Base-by-base conservation (phyloP, 495 filamentous ascomycete species). In the Penicillium flavigenum region DNA sequence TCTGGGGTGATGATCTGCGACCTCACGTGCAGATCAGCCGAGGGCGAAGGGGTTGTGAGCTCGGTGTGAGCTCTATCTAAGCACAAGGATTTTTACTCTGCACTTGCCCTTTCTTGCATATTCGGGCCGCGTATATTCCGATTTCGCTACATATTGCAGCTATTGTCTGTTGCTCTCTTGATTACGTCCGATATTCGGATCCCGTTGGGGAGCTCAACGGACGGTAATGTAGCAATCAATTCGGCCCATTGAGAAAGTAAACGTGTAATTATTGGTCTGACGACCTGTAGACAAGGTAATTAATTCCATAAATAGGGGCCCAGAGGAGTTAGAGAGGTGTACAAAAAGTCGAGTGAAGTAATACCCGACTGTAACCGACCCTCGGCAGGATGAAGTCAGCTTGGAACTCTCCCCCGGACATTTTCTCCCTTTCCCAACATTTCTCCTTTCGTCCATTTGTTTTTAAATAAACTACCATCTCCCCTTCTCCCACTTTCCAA, bases 351-450 rank as follows among this genome's bases (percentile, higher is more conserved):
- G n/a, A n/a, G 39, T 22, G 42, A n/a, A 22, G 52, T 20, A 17
- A 34, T 54, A 59, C 19, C 66, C 66, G 66, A 64, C 64, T 61
- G 51, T 69, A 69, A 63, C 66, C 66, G 66, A 62, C 49, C 66
- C 66, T 69, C 66, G 66, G 66, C 54, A 63, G 54, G 44, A 56
- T 66, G 61, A 62, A 63, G 59, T 66, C 61, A 66, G 57, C 60
- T 58, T 64, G 64, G 58, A 57, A 42, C 47, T 43, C 41, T 31
- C 47, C 47, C 60, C 47, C 61, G 59, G 49, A 49, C 56, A 45
- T 42, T 59, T 39, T 48, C 48, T 48, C 29, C 66, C 43, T 42
- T 60, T 60, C 56, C 53, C 51, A 44, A 55, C 43, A 47, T 27
- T 29, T 17, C 43, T 36, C 17, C 29, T 27, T 47, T 47, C 32